Base-by-base conservation (phyloP, 2,329 filamentous ascomycete species). In the Lecanicillium sp. region DNA sequence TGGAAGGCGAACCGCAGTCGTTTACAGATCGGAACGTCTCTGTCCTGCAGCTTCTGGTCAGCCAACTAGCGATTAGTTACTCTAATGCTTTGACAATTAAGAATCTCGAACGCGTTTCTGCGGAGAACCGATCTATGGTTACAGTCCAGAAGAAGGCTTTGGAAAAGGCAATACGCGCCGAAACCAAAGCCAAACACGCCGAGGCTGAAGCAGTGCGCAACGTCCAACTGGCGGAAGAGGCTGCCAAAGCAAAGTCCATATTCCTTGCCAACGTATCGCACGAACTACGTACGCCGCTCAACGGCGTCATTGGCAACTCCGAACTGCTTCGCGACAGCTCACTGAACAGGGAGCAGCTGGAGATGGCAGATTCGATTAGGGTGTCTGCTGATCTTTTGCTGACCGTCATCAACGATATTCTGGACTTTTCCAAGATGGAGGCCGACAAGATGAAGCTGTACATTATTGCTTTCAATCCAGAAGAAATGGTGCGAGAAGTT, bases 341-440 rank as follows among this genome's bases (percentile, higher is more conserved):
- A 16, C 66, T 94, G 38, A 79, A 83, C 47, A 73, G 70, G 42
- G 85, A 94, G 45, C 85, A 94, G 57, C 71, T 80, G 22, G 86
- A 94, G 48, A 92, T 88, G 69, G 84, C 85, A 4, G 86, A 94
- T 53, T 90, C 86, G 13, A 92, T 94, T 39, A 78, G 86, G 35
- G 74, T 89, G 22, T 94, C 85, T 35, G 87, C 86, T 0, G 88
- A 95, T 54, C 78, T 92, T 13, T 65, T 95, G 12, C 68, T 95
- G 18, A 92, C 88, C 0, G 86, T 95, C 34, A 95, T 95, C 63
- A 95, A 95, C 54, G 90, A 96, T 54, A 95, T 95, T 38, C 69
- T 95, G 4, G 90, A 96, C 60, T 94, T 95, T 56, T 95, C 88
- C 19, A 94, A 94, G 59, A 87, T 92, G 65, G 87, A 94, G 57